These are phyloP conservation scores for Penicillium crystallinum DNA, from an alignment of 495 filamentous ascomycete genomes.

Conservation along the genomic window DNA sequence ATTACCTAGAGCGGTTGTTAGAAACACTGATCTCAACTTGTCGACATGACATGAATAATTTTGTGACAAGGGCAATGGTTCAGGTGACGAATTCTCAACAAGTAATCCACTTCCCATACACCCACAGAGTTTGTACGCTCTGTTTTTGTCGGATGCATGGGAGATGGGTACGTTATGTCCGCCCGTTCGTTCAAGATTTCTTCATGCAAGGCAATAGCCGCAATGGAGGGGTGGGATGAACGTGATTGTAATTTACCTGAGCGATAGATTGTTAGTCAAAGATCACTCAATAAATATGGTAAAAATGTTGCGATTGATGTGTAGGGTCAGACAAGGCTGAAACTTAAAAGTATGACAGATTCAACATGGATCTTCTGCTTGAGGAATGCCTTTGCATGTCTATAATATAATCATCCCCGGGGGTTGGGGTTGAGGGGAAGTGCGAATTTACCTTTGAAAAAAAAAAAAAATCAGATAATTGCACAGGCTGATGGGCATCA, in stretches of 20 bases:
- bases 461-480: too few relatives aligned
- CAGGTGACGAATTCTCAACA: constrained; percentile 99
- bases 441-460: constrained; percentile 54
- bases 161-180: constrained; percentile 81
- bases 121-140: constrained; percentile 86
- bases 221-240: constrained; percentile 12
- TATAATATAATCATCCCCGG: constrained; percentile 72
- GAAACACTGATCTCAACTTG: constrained; percentile 7
- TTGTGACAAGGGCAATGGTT: constrained; percentile 44
- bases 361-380: constrained; percentile 88
- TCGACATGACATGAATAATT: constrained; percentile 5
- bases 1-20: constrained; percentile 31
- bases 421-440: constrained; percentile 14
- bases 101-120: constrained; percentile 64
- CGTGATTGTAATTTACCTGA: constrained; percentile 51
- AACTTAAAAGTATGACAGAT: constrained; percentile 72
- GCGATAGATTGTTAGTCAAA: constrained; percentile 38
- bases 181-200: constrained; percentile 98
- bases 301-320: constrained; percentile 21
- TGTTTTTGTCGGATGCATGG: constrained; percentile 56
- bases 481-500: too few relatives aligned
- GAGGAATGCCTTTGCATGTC: constrained; percentile 96
- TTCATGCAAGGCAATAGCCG: constrained; percentile 54
- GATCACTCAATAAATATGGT: constrained; percentile 16
- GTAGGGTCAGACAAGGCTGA: constrained; percentile 95